These are phyloP conservation scores for Ilyonectria mors-panacis DNA, from an alignment of 2,329 filamentous ascomycete species.

Conservation along the genomic window DNA sequence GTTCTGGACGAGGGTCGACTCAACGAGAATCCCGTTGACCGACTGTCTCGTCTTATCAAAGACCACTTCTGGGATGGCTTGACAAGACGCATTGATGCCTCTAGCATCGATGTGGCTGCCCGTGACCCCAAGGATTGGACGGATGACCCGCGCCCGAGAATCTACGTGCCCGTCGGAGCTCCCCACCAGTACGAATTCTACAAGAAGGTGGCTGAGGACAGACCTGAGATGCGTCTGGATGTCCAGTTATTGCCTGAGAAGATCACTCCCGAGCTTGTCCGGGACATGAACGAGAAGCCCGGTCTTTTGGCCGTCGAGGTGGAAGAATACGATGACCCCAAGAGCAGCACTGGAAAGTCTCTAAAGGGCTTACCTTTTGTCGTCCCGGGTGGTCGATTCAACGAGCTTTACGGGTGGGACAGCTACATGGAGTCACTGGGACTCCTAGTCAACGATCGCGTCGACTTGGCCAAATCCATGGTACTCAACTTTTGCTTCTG, in stretches of 20 bases:
- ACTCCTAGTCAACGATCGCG: constrained; percentile 86
- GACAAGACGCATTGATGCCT: constrained; percentile 90
- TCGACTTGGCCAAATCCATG: constrained; percentile 93
- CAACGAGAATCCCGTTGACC: constrained; percentile 94
- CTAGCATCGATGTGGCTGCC: constrained; percentile 87
- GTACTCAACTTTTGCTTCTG: constrained; percentile 98
- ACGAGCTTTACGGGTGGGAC: constrained; percentile 98
- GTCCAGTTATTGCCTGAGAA: constrained; percentile 84
- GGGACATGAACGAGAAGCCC: constrained; percentile 87
- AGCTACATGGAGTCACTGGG: constrained; percentile 98
- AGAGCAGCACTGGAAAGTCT: constrained; percentile 74
- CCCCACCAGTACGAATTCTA: constrained; percentile 95
- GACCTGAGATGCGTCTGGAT: constrained; percentile 89
- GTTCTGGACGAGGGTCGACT: constrained; percentile 91
- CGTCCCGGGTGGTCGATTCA: constrained; percentile 97
- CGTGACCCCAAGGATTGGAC: constrained; percentile 97
- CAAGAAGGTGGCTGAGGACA: constrained; percentile 80
- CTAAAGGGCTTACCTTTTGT: constrained; percentile 91
- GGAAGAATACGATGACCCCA: constrained; percentile 78
- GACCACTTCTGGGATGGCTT: constrained; percentile 94
- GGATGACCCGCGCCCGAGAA: constrained; percentile 86
- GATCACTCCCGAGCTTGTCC: constrained; percentile 85
- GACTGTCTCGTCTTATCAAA: constrained; percentile 87
- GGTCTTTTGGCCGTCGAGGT: constrained; percentile 92
- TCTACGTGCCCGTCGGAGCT: constrained; percentile 89